Conservation (phyloP, 805 yeast genomes). For the Torulaspora maleeae region DNA sequence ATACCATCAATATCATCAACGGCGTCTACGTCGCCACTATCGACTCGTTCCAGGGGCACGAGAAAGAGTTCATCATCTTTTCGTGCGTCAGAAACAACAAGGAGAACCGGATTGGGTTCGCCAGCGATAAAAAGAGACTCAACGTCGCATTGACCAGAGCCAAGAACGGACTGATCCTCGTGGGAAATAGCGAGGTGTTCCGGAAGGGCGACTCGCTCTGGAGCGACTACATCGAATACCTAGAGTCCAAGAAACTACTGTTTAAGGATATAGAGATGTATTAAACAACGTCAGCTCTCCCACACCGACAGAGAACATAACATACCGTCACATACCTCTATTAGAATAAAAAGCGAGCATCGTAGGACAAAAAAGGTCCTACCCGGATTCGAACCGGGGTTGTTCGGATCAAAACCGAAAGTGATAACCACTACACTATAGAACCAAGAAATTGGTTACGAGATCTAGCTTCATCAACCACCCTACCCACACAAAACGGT, state of each 20-base stretch:
- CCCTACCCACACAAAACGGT: not conserved
- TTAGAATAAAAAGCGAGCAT: too few relatives aligned
- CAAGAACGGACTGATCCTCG: slow-evolving; percentile 52
- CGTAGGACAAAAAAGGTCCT: slow-evolving; percentile 49
- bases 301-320: not conserved
- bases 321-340: not conserved
- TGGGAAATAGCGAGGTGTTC: slow-evolving; percentile 57
- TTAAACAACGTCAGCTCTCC: not conserved
- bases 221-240: slow-evolving; percentile 45
- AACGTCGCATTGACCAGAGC: slow-evolving; percentile 75
- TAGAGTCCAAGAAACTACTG: slow-evolving; percentile 36
- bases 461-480: not conserved
- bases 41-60: slow-evolving; percentile 93
- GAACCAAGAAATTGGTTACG: slow-evolving; percentile 36
- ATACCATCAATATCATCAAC: slow-evolving; percentile 36
- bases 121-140: slow-evolving; percentile 55
- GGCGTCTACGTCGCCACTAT: slow-evolving; percentile 53
- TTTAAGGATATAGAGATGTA: slow-evolving; percentile 19
- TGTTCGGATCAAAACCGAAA: slow-evolving; percentile 74
- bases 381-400: slow-evolving; percentile 87
- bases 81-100: slow-evolving; percentile 70
- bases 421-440: slow-evolving; percentile 81
- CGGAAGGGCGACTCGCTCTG: slow-evolving; percentile 44
- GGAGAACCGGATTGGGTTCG: slow-evolving; percentile 54
- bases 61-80: slow-evolving; percentile 72